Conservation (phyloP, 2,329 filamentous ascomycete species). For the Curvularia sp. region DNA sequence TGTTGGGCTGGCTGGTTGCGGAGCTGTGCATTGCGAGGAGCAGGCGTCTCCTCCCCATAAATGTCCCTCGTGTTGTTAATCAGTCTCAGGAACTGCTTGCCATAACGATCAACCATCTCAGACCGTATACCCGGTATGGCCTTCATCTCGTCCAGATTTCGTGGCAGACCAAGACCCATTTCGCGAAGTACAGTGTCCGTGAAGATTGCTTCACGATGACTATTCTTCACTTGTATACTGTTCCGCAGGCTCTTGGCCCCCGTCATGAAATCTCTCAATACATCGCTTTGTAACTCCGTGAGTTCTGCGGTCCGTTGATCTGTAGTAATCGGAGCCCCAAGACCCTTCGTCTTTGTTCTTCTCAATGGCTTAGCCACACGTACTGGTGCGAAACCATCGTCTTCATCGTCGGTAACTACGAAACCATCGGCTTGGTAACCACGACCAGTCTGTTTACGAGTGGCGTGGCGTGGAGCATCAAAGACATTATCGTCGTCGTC, state of each 20-base stretch:
- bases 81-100: slow-evolving; percentile 66
- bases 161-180: slow-evolving; percentile 76
- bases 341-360: slow-evolving; percentile 47
- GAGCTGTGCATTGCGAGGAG: slow-evolving; percentile 20
- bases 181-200: slow-evolving; percentile 72
- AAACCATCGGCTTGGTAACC: slow-evolving; percentile 49
- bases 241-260: slow-evolving; percentile 68
- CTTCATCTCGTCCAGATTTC: slow-evolving; percentile 66
- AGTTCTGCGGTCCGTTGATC: slow-evolving; percentile 63
- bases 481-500: slow-evolving; percentile 27
- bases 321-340: slow-evolving; percentile 66
- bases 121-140: slow-evolving; percentile 68
- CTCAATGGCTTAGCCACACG: slow-evolving; percentile 45
- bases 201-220: slow-evolving; percentile 67
- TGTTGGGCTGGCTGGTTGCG: slow-evolving; percentile 24
- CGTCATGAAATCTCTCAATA: slow-evolving; percentile 70
- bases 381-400: slow-evolving; percentile 57
- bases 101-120: slow-evolving; percentile 68
- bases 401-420: slow-evolving; percentile 45
- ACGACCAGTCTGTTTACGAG: slow-evolving; percentile 34
- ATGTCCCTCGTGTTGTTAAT: slow-evolving; percentile 52
- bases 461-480: slow-evolving; percentile 29
- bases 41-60: slow-evolving; percentile 29
- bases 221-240: slow-evolving; percentile 65
- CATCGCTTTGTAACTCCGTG: slow-evolving; percentile 65